Conservation (phyloP, 2,329 filamentous ascomycete genomes). For the Monosporascus sp. region DNA sequence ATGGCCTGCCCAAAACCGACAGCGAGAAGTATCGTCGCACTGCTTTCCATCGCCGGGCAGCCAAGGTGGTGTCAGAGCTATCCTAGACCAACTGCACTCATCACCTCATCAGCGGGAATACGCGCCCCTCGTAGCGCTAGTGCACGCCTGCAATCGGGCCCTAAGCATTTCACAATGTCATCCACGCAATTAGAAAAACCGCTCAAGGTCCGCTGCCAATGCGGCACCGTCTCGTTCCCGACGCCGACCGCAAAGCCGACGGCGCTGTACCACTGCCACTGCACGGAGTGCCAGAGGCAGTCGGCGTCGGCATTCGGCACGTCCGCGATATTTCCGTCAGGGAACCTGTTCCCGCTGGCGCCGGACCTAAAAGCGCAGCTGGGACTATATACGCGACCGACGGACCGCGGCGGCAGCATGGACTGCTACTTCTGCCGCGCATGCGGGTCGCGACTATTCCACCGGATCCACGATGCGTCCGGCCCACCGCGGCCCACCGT, state of each 20-base stretch:
- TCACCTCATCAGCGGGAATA: too few relatives aligned
- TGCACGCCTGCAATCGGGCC: not conserved
- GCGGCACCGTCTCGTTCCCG: constrained; percentile 31
- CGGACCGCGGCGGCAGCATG: constrained; percentile 35
- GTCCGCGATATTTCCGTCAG: constrained; percentile 37
- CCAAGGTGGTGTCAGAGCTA: too few relatives aligned
- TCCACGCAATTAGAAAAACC: not conserved
- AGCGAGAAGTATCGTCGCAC: too few relatives aligned
- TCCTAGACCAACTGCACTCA: too few relatives aligned
- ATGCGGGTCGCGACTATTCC: constrained; percentile 43
- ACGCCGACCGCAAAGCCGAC: constrained; percentile 30
- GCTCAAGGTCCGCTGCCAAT: constrained; percentile 33
- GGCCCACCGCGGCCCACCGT: constrained; percentile 32
- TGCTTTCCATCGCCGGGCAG: too few relatives aligned
- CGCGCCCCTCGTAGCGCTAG: too few relatives aligned
- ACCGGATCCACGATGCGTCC: constrained; percentile 34
- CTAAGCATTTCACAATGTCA: too few relatives aligned
- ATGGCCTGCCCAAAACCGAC: too few relatives aligned
- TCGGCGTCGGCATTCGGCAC: constrained; percentile 41
- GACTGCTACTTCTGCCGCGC: constrained; percentile 32
- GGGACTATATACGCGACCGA: constrained; percentile 32
- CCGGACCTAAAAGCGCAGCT: constrained; percentile 27
- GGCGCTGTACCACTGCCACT: constrained; percentile 40
- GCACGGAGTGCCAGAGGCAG: constrained; percentile 40
- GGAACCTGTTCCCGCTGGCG: constrained; percentile 35